Conservation (phyloP, 495 filamentous ascomycete genomes). For the Zalerion maritima region DNA sequence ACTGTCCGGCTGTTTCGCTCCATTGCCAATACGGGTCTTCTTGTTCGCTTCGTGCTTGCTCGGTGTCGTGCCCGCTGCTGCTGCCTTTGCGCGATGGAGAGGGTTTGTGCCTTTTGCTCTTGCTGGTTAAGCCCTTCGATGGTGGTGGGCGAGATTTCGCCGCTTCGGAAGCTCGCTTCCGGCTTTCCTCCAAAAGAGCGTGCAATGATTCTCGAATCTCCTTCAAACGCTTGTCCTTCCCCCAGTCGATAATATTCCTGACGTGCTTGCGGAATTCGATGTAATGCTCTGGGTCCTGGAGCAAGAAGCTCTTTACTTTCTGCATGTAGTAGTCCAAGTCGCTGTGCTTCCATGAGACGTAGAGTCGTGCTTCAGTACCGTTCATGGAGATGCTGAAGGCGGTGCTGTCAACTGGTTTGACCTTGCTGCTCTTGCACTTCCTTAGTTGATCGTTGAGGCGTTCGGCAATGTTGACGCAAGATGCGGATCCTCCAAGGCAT, state of each 20-base stretch:
- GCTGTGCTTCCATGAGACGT: constrained; percentile 16
- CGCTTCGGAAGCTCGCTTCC: constrained; percentile 9
- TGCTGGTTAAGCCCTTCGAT: constrained; percentile 1
- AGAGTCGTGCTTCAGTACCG: constrained; percentile 16
- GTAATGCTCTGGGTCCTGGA: constrained; percentile 14
- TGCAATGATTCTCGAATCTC: constrained; percentile 18
- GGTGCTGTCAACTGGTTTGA: constrained; percentile 12
- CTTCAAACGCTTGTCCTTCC: constrained; percentile 13
- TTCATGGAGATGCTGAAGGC: constrained; percentile 21
- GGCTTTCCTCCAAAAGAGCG: constrained; percentile 11
- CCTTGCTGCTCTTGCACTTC: constrained; percentile 8
- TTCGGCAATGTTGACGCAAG: constrained; percentile 12
- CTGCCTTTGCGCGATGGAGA: constrained; percentile 16
- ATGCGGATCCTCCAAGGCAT: constrained; percentile 13
- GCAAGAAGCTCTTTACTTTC: constrained; percentile 12
- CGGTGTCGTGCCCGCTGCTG: too few relatives aligned
- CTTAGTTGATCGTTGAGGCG: constrained; percentile 12
- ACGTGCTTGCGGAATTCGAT: constrained; percentile 19
- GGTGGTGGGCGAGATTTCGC: constrained; percentile 12
- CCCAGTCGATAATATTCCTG: constrained; percentile 21
- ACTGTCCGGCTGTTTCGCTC: too few relatives aligned
- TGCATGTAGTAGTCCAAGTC: constrained; percentile 16
- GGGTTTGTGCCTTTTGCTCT: constrained; percentile 3
- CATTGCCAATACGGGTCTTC: too few relatives aligned
- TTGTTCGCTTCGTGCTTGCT: too few relatives aligned